phyloP scores from a whole-genome alignment of 257 asterid species.

The Gentiana macrophylla region DNA sequence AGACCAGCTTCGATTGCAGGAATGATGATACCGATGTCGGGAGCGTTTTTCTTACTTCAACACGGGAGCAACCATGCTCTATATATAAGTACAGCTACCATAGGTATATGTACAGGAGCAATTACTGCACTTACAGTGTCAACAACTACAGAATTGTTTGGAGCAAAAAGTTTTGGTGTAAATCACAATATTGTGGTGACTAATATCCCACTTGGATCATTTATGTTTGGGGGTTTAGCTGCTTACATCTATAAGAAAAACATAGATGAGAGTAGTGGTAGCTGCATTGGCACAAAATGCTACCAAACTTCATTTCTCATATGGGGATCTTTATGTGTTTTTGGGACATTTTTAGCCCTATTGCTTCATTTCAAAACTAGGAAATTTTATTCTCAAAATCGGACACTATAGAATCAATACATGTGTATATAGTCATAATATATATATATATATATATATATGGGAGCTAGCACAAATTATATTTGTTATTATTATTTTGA shows the following conservation, averaged over 20 bases:
- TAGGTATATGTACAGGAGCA: conserved; percentile 65
- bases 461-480: no score
- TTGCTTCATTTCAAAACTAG: conserved; percentile 39
- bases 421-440: no score
- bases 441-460: no score
- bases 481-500: no score
- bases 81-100: conserved; percentile 46
- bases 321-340: conserved; percentile 52
- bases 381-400: conserved; percentile 17
- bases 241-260: conserved; percentile 38
- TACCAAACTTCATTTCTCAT: conserved; percentile 37
- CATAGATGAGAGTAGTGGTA: conserved; percentile 9
- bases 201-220: conserved; percentile 61
- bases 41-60: conserved; percentile 51
- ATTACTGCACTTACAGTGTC: conserved; percentile 59
- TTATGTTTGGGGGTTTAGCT: conserved; percentile 55
- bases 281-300: conserved; percentile 47
- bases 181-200: conserved; percentile 65
- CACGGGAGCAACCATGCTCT: conserved; percentile 16
- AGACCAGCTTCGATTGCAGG: conserved; percentile 50
- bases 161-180: conserved; percentile 47
- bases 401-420: no score
- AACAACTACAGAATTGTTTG: conserved; percentile 58
- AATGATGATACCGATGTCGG: conserved; percentile 68
- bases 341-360: conserved; percentile 42